Evolutionary conservation across 1,284 basidiomycete species (phyloP).

Genomic region (Trametes polyzona): DNA sequence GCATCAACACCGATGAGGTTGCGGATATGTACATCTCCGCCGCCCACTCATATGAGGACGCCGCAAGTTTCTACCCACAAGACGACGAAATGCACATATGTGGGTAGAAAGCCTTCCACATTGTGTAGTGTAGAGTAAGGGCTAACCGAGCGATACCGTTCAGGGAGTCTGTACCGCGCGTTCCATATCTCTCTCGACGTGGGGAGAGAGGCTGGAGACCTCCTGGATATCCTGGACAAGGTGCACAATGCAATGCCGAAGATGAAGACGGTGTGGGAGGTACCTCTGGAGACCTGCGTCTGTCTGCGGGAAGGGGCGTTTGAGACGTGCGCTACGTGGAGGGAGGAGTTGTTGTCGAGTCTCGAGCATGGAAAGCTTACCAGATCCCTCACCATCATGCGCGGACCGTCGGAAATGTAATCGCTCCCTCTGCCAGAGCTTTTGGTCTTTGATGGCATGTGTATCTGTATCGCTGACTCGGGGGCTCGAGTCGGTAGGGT

Average conservation of each 20-base stretch:
- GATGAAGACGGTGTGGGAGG: slow-evolving; percentile 31
- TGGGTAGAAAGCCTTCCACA: slow-evolving; percentile 10
- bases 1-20: not conserved
- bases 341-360: not conserved
- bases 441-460: too few relatives aligned
- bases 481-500: too few relatives aligned
- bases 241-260: slow-evolving; percentile 20
- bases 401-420: not conserved
- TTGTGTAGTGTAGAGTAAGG: not conserved
- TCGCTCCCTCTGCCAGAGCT: not conserved
- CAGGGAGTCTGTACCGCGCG: slow-evolving; percentile 22
- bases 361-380: not conserved
- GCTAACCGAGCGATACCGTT: not conserved
- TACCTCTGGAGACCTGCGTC: slow-evolving; percentile 10
- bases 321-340: not conserved
- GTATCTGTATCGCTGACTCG: too few relatives aligned
- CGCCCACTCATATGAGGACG: slow-evolving; percentile 32
- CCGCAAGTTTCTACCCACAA: slow-evolving; percentile 31
- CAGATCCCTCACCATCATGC: not conserved
- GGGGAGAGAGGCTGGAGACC: slow-evolving; percentile 5
- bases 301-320: not conserved
- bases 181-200: slow-evolving; percentile 11
- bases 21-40: slow-evolving; percentile 18
- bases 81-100: slow-evolving; percentile 41
- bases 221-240: slow-evolving; percentile 14